Conservation (phyloP, 169 alveolate species). For the Cryptosporidium canis region DNA sequence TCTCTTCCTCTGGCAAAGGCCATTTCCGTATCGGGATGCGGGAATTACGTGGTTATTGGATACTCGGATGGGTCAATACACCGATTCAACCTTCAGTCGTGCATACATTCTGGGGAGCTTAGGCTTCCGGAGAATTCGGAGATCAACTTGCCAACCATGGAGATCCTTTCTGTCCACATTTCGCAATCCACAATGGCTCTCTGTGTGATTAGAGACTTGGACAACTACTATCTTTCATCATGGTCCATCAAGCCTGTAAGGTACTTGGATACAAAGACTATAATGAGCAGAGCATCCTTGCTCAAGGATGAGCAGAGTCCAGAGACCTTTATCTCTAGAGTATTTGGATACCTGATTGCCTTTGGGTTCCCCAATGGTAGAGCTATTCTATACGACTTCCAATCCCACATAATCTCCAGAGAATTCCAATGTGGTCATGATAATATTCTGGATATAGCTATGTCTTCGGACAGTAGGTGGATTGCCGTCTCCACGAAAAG, state of each 20-base stretch:
- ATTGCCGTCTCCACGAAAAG: conserved; percentile 15
- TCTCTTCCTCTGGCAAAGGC: conserved; percentile 81
- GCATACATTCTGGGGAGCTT: conserved; percentile 77
- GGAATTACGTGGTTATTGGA: conserved; percentile 93
- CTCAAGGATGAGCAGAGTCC: neutral
- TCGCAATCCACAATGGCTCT: conserved; percentile 16
- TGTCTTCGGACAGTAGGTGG: conserved; percentile 70
- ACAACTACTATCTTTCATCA: conserved; percentile 30
- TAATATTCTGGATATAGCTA: conserved; percentile 23
- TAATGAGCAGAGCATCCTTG: neutral
- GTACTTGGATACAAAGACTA: conserved; percentile 16
- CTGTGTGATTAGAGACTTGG: conserved; percentile 40
- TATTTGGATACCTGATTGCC: conserved; percentile 35
- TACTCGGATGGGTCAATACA: conserved; percentile 88
- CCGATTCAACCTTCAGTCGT: conserved; percentile 90
- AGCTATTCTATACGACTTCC: conserved; percentile 60
- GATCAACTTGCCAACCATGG: neutral
- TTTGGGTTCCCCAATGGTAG: conserved; percentile 45
- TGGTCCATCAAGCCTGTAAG: conserved; percentile 50
- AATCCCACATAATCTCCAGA: conserved; percentile 55
- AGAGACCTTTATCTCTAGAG: conserved; percentile 23
- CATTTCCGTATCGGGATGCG: conserved; percentile 90
- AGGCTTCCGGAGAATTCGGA: neutral
- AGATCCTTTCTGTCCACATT: conserved; percentile 34
- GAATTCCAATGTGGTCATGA: conserved; percentile 34